Evolutionary conservation across 2,329 filamentous ascomycete genomes (phyloP), one percentile per base, ranked within the genome.

Genomic region (Calonectria hongkongensis): DNA sequence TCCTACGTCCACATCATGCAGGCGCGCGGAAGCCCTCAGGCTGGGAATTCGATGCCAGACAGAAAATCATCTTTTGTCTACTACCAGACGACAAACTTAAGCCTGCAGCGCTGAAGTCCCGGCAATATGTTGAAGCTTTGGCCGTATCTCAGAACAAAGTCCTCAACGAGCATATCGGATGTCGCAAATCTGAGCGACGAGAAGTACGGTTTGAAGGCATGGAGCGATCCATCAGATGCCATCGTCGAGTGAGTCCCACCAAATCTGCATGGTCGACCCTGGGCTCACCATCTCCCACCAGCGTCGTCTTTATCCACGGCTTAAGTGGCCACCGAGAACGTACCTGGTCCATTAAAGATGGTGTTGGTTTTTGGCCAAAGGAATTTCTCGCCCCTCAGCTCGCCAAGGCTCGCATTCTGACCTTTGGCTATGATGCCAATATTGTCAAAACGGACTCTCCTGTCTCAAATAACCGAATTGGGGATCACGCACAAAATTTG

Each of bases 371-470:
- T 8, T 68, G 66, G 66, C 66, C 66, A 12, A 21, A 27, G n/a
- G 45, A 25, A 16, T 36, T 68, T 4, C 30, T 68, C 9, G 66
- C 66, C 4, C 66, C 28, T 12, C 33, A 47, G 41, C 25, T 68
- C 27, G 54, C 66, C 1, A 51, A 62, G 21, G 66, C 66, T 41
- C 66, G 66, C 8, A 51, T 68, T 39, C 48, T 60, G n/a, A 50
- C 54, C 16, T 68, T 48, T 21, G 66, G 66, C 18, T 68, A 68
- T 21, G 66, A 68, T 45, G 66, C 66, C 16, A 58, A 68, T 39
- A 45, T 68, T 39, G 30, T 66, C 4, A 47, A 21, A 13, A 12
- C 47, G 18, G 63, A 66, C 63, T 68, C 56, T 27, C 54, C 13
- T 3, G 41, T 62, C 15, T 60, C 66, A 7, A 68, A 62, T 13